Conservation (phyloP, 495 filamentous ascomycete genomes). For the Penicillium tannophilum region DNA sequence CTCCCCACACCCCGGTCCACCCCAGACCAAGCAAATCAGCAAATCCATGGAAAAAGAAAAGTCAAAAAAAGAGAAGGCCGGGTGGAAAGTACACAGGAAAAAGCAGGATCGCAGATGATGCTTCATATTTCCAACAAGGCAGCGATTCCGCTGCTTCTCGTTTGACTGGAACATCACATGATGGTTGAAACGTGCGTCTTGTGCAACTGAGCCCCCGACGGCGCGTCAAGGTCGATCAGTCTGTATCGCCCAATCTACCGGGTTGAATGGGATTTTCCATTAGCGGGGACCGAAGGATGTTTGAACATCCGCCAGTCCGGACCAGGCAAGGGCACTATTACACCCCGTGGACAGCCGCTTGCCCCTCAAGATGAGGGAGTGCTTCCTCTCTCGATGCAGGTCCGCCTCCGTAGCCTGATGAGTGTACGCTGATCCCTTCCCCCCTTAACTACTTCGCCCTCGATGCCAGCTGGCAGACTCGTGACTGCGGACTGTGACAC, state of each 20-base stretch:
- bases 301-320: constrained; percentile 23
- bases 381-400: not conserved
- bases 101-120: constrained; percentile 15
- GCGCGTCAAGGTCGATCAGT: constrained; percentile 16
- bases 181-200: constrained; percentile 19
- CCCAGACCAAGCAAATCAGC: constrained; percentile 4
- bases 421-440: constrained; percentile 14
- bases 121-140: constrained; percentile 7
- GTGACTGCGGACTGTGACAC: constrained; percentile 34
- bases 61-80: not conserved
- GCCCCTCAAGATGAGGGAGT: not conserved
- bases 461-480: constrained; percentile 33
- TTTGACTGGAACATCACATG: constrained; percentile 28
- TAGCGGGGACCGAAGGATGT: not conserved
- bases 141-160: constrained; percentile 7
- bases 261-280: constrained; percentile 9
- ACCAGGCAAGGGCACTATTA: constrained; percentile 8
- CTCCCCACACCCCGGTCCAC: constrained; percentile 10
- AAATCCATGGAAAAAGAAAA: not conserved
- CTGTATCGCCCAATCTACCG: constrained; percentile 19
- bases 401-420: constrained; percentile 10
- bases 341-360: constrained; percentile 15
- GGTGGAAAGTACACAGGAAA: constrained; percentile 6
- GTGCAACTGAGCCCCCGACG: constrained; percentile 17
- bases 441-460: constrained; percentile 7